Evolutionary conservation across 1,284 basidiomycete genomes (phyloP).

Genomic region (Athelia psychrophila): DNA sequence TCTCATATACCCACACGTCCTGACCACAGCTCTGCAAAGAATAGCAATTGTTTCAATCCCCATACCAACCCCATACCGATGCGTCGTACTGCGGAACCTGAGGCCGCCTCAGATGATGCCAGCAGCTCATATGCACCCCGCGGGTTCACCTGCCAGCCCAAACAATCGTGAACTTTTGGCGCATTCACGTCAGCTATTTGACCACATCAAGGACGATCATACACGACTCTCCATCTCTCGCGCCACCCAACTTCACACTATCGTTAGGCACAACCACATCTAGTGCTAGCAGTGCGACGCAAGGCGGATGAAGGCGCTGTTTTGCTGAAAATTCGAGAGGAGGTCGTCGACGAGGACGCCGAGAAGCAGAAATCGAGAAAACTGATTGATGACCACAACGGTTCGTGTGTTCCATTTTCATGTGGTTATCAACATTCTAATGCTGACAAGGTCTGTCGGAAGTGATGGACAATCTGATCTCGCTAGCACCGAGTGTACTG

Average conservation of each 20-base stretch:
- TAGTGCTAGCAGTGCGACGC: constrained; percentile 65
- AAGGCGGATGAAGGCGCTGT: constrained; percentile 48
- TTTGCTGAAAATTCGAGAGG: constrained; percentile 33
- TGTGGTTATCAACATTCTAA: constrained; percentile 8
- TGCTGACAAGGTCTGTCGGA: constrained; percentile 70
- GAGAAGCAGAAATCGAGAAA: constrained; percentile 67
- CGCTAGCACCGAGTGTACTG: constrained; percentile 84
- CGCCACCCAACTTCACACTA: constrained; percentile 72
- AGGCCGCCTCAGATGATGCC: constrained; percentile 53
- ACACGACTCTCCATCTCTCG: constrained; percentile 70
- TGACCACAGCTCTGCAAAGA: constrained; percentile 24
- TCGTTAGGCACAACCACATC: constrained; percentile 71
- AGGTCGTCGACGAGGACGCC: constrained; percentile 43
- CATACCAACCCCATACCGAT: constrained; percentile 63
- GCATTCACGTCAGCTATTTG: constrained; percentile 67
- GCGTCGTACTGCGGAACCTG: constrained; percentile 60
- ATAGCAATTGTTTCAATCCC: constrained; percentile 68
- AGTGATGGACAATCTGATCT: constrained; percentile 85
- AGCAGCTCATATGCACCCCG: constrained; percentile 50
- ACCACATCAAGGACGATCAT: constrained; percentile 83
- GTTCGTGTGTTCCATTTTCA: constrained; percentile 36
- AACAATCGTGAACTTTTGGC: constrained; percentile 31
- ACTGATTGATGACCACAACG: constrained; percentile 65
- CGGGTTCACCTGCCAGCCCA: constrained; percentile 23
- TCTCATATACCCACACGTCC: constrained; percentile 34